These are phyloP conservation scores for Xylona heveae DNA, from an alignment of 495 filamentous ascomycete genomes.

Conservation along the genomic window DNA sequence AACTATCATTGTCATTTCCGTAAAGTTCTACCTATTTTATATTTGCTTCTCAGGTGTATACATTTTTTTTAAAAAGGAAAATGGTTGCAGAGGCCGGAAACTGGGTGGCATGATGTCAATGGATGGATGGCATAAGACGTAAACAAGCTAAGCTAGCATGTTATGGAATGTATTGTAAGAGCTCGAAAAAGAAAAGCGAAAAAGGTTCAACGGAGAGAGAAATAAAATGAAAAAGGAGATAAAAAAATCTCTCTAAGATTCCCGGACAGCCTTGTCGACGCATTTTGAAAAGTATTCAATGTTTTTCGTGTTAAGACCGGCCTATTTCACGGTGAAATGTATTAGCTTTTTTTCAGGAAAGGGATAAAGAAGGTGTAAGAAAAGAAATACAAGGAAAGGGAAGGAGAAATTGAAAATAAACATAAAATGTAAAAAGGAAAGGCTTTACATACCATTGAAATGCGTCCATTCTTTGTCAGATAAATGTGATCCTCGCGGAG, in stretches of 20 bases:
- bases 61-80: too few relatives aligned
- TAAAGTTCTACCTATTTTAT: too few relatives aligned
- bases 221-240: too few relatives aligned
- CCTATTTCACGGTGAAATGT: conserved; percentile 16
- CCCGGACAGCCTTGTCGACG: conserved; percentile 66
- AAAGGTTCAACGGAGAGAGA: too few relatives aligned
- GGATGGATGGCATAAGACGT: too few relatives aligned
- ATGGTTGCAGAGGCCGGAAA: too few relatives aligned
- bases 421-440: background rate
- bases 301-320: conserved; percentile 78
- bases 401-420: background rate
- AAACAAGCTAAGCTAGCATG: too few relatives aligned
- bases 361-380: background rate
- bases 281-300: conserved; percentile 82
- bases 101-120: background rate
- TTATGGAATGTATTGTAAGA: too few relatives aligned
- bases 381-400: conserved; percentile 1
- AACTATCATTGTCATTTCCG: too few relatives aligned
- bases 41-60: too few relatives aligned
- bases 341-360: background rate
- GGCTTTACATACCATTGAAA: conserved; percentile 48
- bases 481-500: conserved; percentile 78
- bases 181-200: too few relatives aligned
- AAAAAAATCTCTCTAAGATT: conserved; percentile 21
- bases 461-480: conserved; percentile 97